phyloP scores from a whole-genome alignment of 148 eudicot genomes.

The Simmondsia chinensis region DNA sequence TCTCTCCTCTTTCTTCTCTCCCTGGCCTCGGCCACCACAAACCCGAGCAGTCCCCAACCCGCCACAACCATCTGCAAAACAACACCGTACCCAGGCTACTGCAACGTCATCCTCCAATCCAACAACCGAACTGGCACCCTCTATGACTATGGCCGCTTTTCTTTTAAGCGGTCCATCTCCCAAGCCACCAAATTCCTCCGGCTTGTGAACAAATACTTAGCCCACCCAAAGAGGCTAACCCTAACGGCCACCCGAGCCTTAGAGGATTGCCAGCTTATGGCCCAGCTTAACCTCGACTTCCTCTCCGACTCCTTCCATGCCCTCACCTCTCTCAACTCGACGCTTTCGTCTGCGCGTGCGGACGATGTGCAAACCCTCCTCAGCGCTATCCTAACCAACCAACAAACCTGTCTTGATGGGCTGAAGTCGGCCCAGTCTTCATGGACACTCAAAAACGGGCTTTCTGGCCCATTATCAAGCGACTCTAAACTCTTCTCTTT shows the following conservation, averaged over 20 bases:
- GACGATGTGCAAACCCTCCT: conserved; percentile 65
- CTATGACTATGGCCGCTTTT: conserved; percentile 58
- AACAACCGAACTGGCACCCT: conserved; percentile 36
- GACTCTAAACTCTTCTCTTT: conserved; percentile 55
- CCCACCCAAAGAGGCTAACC: conserved; percentile 9
- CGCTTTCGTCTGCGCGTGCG: conserved; percentile 19
- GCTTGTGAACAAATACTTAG: conserved; percentile 39
- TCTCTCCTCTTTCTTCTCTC: conserved; percentile 4
- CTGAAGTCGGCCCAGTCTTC: conserved; percentile 34
- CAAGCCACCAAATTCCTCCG: conserved; percentile 36
- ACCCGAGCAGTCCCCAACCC: background rate
- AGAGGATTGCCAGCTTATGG: conserved; percentile 40
- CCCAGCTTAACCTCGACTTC: conserved; percentile 42
- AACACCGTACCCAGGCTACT: conserved; percentile 62
- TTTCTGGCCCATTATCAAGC: conserved; percentile 34
- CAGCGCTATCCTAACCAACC: conserved; percentile 65
- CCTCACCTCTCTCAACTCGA: conserved; percentile 15
- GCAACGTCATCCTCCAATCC: conserved; percentile 36
- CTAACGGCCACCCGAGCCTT: conserved; percentile 37
- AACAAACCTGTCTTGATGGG: conserved; percentile 76
- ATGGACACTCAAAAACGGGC: conserved; percentile 35
- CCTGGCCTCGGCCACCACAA: conserved; percentile 1
- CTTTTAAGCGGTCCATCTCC: conserved; percentile 47
- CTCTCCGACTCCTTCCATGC: conserved; percentile 22
- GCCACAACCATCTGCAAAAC: conserved; percentile 40